Base-by-base conservation (phyloP, 306 rosid species). In the Sindora glabra region DNA sequence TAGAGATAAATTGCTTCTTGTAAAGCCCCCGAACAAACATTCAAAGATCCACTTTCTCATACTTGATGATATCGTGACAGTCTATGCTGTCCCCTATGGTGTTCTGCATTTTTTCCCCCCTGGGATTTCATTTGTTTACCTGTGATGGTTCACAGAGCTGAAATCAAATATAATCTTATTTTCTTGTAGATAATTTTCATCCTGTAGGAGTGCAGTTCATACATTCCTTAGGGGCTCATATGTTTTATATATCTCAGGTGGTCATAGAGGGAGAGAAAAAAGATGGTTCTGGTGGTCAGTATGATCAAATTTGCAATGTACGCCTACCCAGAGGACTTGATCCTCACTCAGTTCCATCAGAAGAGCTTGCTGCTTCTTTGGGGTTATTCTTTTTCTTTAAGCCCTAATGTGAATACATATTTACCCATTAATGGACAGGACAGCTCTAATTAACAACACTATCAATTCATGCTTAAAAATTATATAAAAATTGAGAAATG, bases 351-450 rank as follows among this genome's bases (percentile, higher is more conserved):
- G 94, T 89, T 80, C 80, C 90, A 44, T 78, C 94, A 14, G 85
- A 89, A 73, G 99, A 94, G 72, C 99, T 94, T 75, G 89, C 90
- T 42, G 95, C 89, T 49, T 89, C 99, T 47, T 70, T 94, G 67
- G 99, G 99, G 99, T 89, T 74, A 14, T 67, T 37, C 55, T 34
- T 76, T 51, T 59, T 48, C 58, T 14, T 62, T 15, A 37, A 66
- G 39, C 40, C 56, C 45, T 27, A 67, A 44, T 30, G 10, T 37
- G 24, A 52, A 14, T 41, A 7, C 68, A 68, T 14, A 22, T 64
- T 57, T 68, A 17, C 38, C n/a, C n/a, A n/a, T n/a, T n/a, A n/a
- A n/a, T n/a, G n/a, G n/a, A n/a, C n/a, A n/a, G n/a, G n/a, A n/a
- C n/a, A n/a, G 47, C 37, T 69, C 48, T 37, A 51, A 34, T 57